Evolutionary conservation across 1,284 basidiomycete genomes (phyloP), one percentile per base, ranked within the genome.

Genomic region (Ustilago loliicola): DNA sequence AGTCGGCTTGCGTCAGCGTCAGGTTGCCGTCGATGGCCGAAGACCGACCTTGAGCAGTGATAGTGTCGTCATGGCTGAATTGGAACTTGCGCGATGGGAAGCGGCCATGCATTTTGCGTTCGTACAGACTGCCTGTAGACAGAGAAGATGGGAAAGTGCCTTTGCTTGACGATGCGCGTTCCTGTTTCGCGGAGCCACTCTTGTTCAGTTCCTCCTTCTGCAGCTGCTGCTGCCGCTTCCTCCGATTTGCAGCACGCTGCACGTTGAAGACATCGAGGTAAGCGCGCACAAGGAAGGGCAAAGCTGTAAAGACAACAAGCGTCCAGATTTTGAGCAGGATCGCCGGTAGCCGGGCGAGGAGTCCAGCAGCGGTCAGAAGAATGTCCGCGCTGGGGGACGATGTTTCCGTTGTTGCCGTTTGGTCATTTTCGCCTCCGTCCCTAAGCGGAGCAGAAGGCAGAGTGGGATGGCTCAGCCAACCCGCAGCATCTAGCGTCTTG

Each of bases 241-340:
- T 57, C 17, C 48, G 48, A 50, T 45, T 55, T 1, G 67, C 57
- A 15, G 68, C 64, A 11, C 73, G 68, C 25, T 77, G 69, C 15
- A 77, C 74, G 50, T 74, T 74, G 63, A 78, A 78, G 3, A 78
- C 40, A 45, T 78, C 76, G 2, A 78, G 25, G 21, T 78, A 78
- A 6, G 68, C 60, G 6, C 71, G 66, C 27, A 71, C 47, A 23
- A 78, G 55, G 25, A 67, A 64, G 0, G 76, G 76, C 27, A 78
- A 6, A 4, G 61, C 65, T 23, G 53, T 62, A 47, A 78, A 40
- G 10, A 53, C 52, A 9, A 65, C 4, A 15, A 78, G 59, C 9
- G 71, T 58, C 76, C 76, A 78, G 0, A 52, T 17, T 10, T 61
- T 61, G 21, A 74, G 27, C 47, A 73, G 23, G 10, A 71, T 38